These are phyloP conservation scores for Globisporangium spinosum DNA, from an alignment of 352 stramenopile genomes.

Conservation along the genomic window DNA sequence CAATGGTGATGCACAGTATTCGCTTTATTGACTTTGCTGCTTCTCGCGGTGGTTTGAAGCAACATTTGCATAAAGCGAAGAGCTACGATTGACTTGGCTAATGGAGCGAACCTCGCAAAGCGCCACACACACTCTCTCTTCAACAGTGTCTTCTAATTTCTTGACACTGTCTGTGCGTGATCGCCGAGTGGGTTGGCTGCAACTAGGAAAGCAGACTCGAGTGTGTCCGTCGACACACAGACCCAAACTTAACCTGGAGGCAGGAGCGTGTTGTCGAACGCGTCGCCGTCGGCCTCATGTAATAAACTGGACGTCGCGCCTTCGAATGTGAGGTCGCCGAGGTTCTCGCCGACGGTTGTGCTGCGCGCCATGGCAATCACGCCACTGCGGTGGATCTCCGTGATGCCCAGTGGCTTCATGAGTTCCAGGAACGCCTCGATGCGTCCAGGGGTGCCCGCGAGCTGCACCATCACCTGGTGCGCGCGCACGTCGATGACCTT, in stretches of 20 bases:
- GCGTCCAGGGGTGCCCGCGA: conserved; percentile 66
- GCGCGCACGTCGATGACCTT: conserved; percentile 85
- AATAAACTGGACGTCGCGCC: conserved; percentile 70
- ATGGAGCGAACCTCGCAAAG: neutral
- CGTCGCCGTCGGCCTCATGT: conserved; percentile 56
- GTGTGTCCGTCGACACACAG: neutral
- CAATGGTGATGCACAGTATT: neutral
- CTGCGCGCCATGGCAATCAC: conserved; percentile 84
- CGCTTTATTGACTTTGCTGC: neutral
- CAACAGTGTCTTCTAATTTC: conserved; percentile 1
- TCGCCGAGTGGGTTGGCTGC: neutral
- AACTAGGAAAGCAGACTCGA: neutral
- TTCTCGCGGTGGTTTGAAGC: neutral
- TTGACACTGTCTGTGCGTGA: neutral
- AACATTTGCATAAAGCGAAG: neutral
- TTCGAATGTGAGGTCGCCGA: conserved; percentile 69
- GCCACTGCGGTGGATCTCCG: conserved; percentile 79
- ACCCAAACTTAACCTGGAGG: conserved; percentile 49
- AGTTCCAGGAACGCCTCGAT: conserved; percentile 83
- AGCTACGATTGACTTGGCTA: neutral
- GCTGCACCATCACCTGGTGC: conserved; percentile 81
- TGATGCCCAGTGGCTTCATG: conserved; percentile 79
- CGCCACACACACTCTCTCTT: neutral
- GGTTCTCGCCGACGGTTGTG: conserved; percentile 57
- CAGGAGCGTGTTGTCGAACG: conserved; percentile 63